Evolutionary conservation across 805 yeast genomes (phyloP), one percentile per base, ranked within the genome.

Genomic region (Candida sithepensis): DNA sequence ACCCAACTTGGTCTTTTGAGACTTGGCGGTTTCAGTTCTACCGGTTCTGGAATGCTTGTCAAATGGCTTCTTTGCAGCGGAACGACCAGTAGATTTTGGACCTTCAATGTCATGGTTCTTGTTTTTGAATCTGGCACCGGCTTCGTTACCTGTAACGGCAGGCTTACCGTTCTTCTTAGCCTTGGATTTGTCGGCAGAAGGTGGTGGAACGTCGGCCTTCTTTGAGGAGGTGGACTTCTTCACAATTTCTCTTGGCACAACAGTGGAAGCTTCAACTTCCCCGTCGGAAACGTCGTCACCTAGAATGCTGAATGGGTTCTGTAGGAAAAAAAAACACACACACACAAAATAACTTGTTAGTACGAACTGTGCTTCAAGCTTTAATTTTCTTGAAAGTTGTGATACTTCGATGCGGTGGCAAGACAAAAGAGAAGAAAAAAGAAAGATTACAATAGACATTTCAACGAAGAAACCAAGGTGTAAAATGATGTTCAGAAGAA

Each of bases 1-100:
- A 67, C 96, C 96, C 92, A 96, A 88, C 58, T 90, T 91, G 73
- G 83, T 84, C 70, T 77, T 80, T 65, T 85, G 78, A 71, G 85
- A 84, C 84, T 89, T 91, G 60, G 78, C 80, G 60, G 96, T 76
- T 76, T 90, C 97, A 63, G 81, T 69, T 78, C 86, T 88, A 66
- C 85, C 88, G 57, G 88, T 67, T 78, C 86, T 87, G 58, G 92
- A 81, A 66, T 83, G 94, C 73, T 96, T 94, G 82, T 92, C 98
- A 51, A 71, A 70, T 61, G 78, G 75, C 48, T 54, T 56, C 73
- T 81, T 81, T 66, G 76, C 72, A 62, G 79, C 67, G 41, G 59
- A 62, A 55, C 69, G 62, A 33, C 49, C 46, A 63, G 79, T 79
- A 59, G 74, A 54, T 51, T 81, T 80, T 59, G 78, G 79, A 50